Conservation (phyloP, 345 rosid species). For the Dipteronia dyeriana region DNA sequence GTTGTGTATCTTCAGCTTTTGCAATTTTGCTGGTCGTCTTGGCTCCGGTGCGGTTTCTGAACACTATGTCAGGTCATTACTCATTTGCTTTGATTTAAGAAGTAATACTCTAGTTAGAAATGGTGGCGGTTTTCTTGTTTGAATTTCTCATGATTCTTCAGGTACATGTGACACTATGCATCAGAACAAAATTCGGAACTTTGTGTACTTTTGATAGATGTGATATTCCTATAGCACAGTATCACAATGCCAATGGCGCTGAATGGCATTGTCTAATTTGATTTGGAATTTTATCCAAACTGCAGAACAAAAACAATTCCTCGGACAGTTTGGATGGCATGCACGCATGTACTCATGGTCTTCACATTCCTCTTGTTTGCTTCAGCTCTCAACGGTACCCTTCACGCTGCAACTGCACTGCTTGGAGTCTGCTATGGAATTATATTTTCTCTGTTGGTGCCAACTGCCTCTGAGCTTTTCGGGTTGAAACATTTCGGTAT, state of each 20-base stretch:
- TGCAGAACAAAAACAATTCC: constrained; percentile 72
- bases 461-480: constrained; percentile 90
- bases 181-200: neutral
- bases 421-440: constrained; percentile 75
- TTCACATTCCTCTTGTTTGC: constrained; percentile 63
- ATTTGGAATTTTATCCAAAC: neutral
- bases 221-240: neutral
- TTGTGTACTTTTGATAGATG: neutral
- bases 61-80: constrained; percentile 75
- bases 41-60: constrained; percentile 87
- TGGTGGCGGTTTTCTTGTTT: constrained; percentile 1
- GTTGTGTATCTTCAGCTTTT: constrained; percentile 77
- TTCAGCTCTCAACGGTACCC: constrained; percentile 50
- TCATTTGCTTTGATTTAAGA: constrained; percentile 1
- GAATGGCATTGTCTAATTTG: constrained; percentile 3
- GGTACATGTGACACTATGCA: neutral
- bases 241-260: neutral
- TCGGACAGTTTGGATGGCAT: constrained; percentile 79
- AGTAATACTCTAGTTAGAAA: neutral
- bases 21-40: constrained; percentile 85
- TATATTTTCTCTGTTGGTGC: constrained; percentile 65
- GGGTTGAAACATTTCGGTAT: constrained; percentile 87
- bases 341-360: constrained; percentile 55
- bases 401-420: constrained; percentile 67
- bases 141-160: neutral